Evolutionary conservation across 176 grass and related monocot genomes (phyloP), one percentile per base, ranked within the genome.

Genomic region (Raddia distichophylla): DNA sequence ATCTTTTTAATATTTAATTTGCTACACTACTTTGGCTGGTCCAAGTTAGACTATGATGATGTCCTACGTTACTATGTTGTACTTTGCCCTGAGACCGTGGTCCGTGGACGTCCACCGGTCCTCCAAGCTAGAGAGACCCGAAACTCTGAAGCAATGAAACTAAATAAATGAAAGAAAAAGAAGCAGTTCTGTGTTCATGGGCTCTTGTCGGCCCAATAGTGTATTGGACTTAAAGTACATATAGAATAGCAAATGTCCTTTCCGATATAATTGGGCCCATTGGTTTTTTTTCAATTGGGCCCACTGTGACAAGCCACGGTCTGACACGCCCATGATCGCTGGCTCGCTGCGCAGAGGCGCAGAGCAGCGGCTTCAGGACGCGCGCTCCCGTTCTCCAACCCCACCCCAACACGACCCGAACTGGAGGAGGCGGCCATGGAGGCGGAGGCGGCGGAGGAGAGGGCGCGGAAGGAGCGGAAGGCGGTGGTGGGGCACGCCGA

Each of bases 361-460:
- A 88, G 68, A 67, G 81, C 69, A n/a, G 45, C 75, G n/a, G 45
- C 81, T 80, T 80, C 63, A 20, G 57, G 44, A 80, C 69, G 69
- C 76, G 81, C 81, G 76, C 73, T 40, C 4, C 37, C 37, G 27
- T 27, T 27, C 27, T 27, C 27, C 27, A 27, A 27, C 27, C 37
- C 4, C 3, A 40, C 42, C 61, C 52, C 45, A 73, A 40, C 60
- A 54, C 48, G 27, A 58, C 60, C 40, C 65, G 50, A 51, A 34
- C 53, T 52, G 37, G 69, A 80, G 61, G 53, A 48, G 82, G 32
- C 1, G 37, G 76, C 33, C 77, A 71, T 49, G 87, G 76, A 40
- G 71, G 58, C 45, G 69, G 53, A 5, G 74, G 65, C 48, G 82
- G 76, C 2, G 82, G 62, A 20, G 59, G 7, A 69, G 60, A 13